Base-by-base conservation (phyloP, 2,329 filamentous ascomycete genomes). In the Orbilia brochopaga region DNA sequence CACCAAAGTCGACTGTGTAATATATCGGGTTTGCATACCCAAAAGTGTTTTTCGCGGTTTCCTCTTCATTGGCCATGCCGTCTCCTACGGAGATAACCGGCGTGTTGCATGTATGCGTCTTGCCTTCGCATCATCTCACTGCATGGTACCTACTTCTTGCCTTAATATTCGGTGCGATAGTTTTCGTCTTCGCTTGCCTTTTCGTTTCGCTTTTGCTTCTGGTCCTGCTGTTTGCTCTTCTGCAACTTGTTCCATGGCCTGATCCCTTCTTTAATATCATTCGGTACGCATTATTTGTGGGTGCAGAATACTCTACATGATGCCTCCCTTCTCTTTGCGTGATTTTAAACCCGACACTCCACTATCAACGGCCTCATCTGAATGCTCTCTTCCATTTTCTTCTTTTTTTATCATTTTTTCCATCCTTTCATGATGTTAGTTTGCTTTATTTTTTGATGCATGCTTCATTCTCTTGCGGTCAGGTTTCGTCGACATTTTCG, bases 351-450 rank as follows among this genome's bases (percentile, higher is more conserved):
- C 17, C 17, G 40, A 70, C 37, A 70, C 66, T 70, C 66, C 66
- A 59, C 66, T 70, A 63, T 57, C 64, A 70, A 70, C 66, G 66
- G 59, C 66, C 66, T 59, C 54, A 42, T 48, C 44, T 52, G 60
- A 59, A 15, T 13, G 13, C 37, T 42, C 2, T 42, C 37, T 42
- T 19, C n/a, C 44, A 48, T 23, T 19, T 17, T 19, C 19, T 23
- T 21, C 6, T 17, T 23, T 10, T 48, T 48, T 17, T 15, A 37
- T 44, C 4, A n/a, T 44, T 17, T 65, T 61, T 46, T 50, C n/a
- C n/a, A n/a, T n/a, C n/a, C n/a, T n/a, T n/a, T n/a, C n/a, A n/a
- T n/a, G n/a, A n/a, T n/a, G n/a, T n/a, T n/a, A n/a, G n/a, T n/a
- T 32, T 19, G 15, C 17, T 40, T 60, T n/a, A 37, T 46, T 58